Conservation (phyloP, 2,329 filamentous ascomycete species). For the Diplodia intermedia region DNA sequence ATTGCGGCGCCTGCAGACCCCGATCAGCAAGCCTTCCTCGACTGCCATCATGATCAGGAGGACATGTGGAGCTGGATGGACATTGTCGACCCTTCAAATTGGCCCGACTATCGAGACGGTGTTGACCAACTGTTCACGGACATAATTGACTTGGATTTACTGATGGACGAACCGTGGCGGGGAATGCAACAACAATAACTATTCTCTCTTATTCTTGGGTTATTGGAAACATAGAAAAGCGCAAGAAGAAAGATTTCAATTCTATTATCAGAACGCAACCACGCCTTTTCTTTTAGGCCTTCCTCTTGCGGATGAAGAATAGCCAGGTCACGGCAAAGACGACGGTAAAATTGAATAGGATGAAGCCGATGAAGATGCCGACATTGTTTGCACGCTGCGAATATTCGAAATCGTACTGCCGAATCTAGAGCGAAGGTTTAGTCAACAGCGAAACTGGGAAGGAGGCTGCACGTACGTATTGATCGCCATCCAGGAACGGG, state of each 20-base stretch:
- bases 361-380: constrained; percentile 4
- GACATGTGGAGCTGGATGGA: constrained; percentile 15
- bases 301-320: not conserved
- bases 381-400: not conserved
- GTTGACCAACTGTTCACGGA: not conserved
- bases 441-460: not conserved
- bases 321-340: not conserved
- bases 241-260: too few relatives aligned
- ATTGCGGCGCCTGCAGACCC: not conserved
- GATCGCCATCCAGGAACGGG: constrained; percentile 23
- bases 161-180: not conserved
- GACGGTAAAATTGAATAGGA: not conserved
- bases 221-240: too few relatives aligned
- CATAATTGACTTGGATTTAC: not conserved
- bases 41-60: not conserved
- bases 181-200: too few relatives aligned
- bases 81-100: not conserved
- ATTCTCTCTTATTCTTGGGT: too few relatives aligned
- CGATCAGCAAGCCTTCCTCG: not conserved
- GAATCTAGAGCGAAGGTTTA: not conserved
- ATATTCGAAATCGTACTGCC: not conserved
- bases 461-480: not conserved
- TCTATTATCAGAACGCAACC: too few relatives aligned
- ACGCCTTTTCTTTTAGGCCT: not conserved
- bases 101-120: not conserved